Evolutionary conservation across 225 moss, liverwort and hornwort species (phyloP), one percentile per base, ranked within the genome.

Genomic region (Antitrichia curtipendula): DNA sequence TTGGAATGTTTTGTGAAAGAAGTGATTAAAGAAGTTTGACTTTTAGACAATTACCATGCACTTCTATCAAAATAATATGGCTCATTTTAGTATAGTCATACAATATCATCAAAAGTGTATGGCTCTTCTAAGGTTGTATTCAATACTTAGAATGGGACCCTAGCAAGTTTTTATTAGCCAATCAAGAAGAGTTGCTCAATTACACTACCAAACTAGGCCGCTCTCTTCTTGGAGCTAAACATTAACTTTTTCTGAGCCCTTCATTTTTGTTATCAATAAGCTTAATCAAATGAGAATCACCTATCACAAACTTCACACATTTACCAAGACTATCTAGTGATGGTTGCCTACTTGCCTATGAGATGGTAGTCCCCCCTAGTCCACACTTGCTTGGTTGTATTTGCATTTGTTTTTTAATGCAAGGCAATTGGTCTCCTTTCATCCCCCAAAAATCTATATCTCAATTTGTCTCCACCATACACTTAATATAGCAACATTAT

Each of bases 271-370:
- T 25, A 69, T 25, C 2, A 25, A 2, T 24, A 69, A 69, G 8
- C 8, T 24, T 14, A 40, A 24, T 40, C 21, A 40, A 68, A 40
- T 24, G 0, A 69, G 0, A 40, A 40, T 41, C 41, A 40, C 3
- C 24, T 40, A 69, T 3, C 0, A 1, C 1, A 69, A 2, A 25
- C 7, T 40, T 7, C 14, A 69, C 2, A 0, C 25, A 41, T 2
- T 69, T 69, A 69, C 4, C 25, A 25, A 25, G 15, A 25, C 1
- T 20, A 2, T 18, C 19, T 25, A 69, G 14, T 40, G 1, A 69
- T 23, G 14, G 41, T 69, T 40, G 14, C 14, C 15, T 41, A 9
- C 3, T 69, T 40, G 14, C 14, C 15, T 41, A 9, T 2, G 2
- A 69, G 8, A 16, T 40, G 4, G 5, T 14, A 0, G 25, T 41